Conservation (phyloP, 1,284 basidiomycete species). For the Ustilago shanxiensis region DNA sequence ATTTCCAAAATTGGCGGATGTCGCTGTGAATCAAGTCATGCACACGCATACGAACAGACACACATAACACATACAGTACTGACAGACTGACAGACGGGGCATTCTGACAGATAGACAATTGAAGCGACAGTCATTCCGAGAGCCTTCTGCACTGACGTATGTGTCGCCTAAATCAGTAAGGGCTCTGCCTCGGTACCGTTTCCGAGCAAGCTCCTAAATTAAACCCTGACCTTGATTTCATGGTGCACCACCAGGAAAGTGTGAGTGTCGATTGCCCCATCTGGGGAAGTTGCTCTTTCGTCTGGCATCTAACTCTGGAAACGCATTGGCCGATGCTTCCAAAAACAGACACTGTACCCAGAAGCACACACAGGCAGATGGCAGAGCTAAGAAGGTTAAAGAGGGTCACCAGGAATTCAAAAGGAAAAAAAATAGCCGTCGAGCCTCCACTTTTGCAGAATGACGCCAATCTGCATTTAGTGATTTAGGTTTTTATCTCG, state of each 20-base stretch:
- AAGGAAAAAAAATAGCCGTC: neutral
- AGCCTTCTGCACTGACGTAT: constrained; percentile 35
- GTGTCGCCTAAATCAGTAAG: constrained; percentile 8
- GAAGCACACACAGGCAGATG: neutral
- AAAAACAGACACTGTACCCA: constrained; percentile 17
- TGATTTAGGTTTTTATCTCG: constrained; percentile 2
- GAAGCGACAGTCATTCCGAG: constrained; percentile 20
- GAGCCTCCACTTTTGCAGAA: constrained; percentile 22
- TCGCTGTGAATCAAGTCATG: too few species aligned
- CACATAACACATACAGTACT: too few species aligned
- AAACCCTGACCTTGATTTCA: neutral
- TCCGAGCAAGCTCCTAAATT: neutral
- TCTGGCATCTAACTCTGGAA: neutral
- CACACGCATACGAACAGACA: too few species aligned
- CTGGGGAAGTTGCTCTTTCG: neutral
- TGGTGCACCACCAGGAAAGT: neutral
- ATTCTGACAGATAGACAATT: neutral
- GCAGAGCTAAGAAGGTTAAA: neutral
- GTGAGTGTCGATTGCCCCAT: neutral
- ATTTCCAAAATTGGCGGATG: neutral
- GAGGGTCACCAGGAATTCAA: too few species aligned
- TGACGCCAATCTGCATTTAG: constrained; percentile 46
- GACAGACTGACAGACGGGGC: too few species aligned
- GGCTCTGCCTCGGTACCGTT: neutral
- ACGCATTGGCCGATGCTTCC: constrained; percentile 10